Evolutionary conservation across 768 basidiomycete genomes (phyloP).

Genomic region (Tubosaeta sp.): DNA sequence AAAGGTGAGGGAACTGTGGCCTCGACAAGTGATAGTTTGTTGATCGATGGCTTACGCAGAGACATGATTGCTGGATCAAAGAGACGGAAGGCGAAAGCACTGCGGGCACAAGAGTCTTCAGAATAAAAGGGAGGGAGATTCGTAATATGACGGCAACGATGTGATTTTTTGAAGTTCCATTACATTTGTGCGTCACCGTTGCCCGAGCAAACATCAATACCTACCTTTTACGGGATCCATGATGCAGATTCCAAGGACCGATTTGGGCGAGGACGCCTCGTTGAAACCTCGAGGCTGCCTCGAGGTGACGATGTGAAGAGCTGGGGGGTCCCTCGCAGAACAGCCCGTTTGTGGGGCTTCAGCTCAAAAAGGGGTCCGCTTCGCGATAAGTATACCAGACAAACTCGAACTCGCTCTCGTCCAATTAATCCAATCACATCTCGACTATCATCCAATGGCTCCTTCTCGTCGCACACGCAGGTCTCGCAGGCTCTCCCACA

Average conservation of each 20-base stretch:
- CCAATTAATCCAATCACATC: slow-evolving; percentile 7
- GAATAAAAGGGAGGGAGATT: neutral
- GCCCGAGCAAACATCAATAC: neutral
- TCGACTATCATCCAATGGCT: slow-evolving; percentile 24
- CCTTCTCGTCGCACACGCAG: slow-evolving; percentile 34
- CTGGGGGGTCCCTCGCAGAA: slow-evolving; percentile 17
- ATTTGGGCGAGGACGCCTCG: slow-evolving; percentile 24
- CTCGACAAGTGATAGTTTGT: neutral
- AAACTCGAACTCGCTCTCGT: slow-evolving; percentile 6
- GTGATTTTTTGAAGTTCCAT: neutral
- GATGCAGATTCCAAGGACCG: slow-evolving; percentile 25
- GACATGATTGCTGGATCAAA: slow-evolving; percentile 79
- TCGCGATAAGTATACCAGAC: slow-evolving; percentile 1
- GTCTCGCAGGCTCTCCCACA: slow-evolving; percentile 43
- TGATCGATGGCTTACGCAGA: slow-evolving; percentile 35
- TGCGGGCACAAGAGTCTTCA: neutral
- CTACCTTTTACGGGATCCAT: slow-evolving; percentile 6
- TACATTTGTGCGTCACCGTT: neutral
- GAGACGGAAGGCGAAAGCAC: slow-evolving; percentile 47
- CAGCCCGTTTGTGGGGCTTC: slow-evolving; percentile 16
- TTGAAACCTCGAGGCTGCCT: slow-evolving; percentile 34
- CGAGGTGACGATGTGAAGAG: slow-evolving; percentile 39
- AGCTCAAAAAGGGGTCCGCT: slow-evolving; percentile 29
- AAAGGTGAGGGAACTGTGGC: slow-evolving; percentile 43
- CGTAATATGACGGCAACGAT: neutral